Conservation (phyloP, 257 asterid genomes). For the Linderniella brevidens region DNA sequence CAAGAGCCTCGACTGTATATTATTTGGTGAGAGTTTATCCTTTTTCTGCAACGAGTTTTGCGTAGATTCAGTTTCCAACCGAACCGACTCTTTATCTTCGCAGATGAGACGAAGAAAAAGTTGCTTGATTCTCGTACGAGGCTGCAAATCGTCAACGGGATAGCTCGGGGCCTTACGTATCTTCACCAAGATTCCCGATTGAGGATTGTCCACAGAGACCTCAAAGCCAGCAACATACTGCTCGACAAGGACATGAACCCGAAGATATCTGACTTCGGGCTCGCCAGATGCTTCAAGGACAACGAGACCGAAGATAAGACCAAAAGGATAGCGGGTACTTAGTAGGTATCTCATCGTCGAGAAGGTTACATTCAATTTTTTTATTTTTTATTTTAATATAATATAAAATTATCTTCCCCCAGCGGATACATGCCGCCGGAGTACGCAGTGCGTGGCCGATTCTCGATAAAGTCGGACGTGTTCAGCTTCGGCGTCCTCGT, state of each 20-base stretch:
- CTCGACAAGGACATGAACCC: slow-evolving; percentile 87
- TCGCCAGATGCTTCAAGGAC: slow-evolving; percentile 84
- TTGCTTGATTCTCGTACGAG: slow-evolving; percentile 54
- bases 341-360: slow-evolving; percentile 28
- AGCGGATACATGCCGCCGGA: not conserved
- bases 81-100: not conserved
- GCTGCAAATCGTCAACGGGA: slow-evolving; percentile 59
- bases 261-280: slow-evolving; percentile 83
- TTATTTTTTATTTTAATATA: too few relatives aligned
- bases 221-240: slow-evolving; percentile 78
- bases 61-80: too few relatives aligned
- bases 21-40: slow-evolving; percentile 38
- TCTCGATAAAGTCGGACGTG: not conserved
- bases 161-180: slow-evolving; percentile 81
- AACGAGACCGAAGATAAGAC: slow-evolving; percentile 78
- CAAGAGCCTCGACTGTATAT: slow-evolving; percentile 58
- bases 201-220: slow-evolving; percentile 68
- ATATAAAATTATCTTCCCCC: too few relatives aligned
- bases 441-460: not conserved
- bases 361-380: too few relatives aligned
- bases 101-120: slow-evolving; percentile 40
- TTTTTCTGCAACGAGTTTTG: too few relatives aligned
- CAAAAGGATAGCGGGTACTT: slow-evolving; percentile 69
- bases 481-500: not conserved
- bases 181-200: slow-evolving; percentile 87